Percentiles rank a stretch among this genome's conserved stretches.
phyloP scores from a whole-genome alignment of 129 eudicot genomes.

The Chrysanthemum makinoi region DNA sequence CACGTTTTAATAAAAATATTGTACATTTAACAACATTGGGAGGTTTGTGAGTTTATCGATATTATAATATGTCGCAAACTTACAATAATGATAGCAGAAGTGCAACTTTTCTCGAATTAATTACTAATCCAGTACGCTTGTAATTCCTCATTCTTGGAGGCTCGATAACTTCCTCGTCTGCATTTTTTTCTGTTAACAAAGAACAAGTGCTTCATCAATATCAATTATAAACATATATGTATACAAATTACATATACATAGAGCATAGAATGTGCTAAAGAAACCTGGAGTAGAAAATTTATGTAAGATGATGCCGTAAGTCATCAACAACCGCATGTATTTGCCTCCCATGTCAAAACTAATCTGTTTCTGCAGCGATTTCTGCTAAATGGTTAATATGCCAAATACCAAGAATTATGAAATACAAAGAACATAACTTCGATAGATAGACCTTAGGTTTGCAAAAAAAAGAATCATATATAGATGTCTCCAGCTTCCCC shows the following conservation, averaged over 20 bases:
- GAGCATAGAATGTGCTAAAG: not conserved
- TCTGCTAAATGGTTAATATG: not conserved
- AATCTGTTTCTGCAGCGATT: constrained; percentile 45
- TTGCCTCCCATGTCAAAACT: constrained; percentile 55
- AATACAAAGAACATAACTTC: not conserved
- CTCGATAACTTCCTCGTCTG: constrained; percentile 42
- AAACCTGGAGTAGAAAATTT: constrained; percentile 63
- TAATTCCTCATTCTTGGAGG: constrained; percentile 64
- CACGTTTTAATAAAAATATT: too few relatives aligned
- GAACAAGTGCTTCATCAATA: not conserved
- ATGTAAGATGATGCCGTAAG: constrained; percentile 50
- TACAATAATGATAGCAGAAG: constrained; percentile 83
- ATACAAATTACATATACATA: not conserved
- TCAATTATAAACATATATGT: constrained; percentile 6
- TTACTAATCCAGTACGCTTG: constrained; percentile 57
- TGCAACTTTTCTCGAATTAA: constrained; percentile 86
- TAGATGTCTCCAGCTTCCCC: constrained; percentile 46
- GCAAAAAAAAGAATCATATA: constrained; percentile 8
- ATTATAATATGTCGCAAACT: constrained; percentile 29
- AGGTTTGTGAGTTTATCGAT: not conserved
- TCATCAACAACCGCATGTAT: constrained; percentile 61
- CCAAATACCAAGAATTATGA: too few relatives aligned
- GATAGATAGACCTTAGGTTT: not conserved
- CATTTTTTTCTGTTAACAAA: constrained; percentile 45
- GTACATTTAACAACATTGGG: not conserved